Evolutionary conservation across 495 filamentous ascomycete species (phyloP).

Genomic region (Aspergillus incahuasiensis): DNA sequence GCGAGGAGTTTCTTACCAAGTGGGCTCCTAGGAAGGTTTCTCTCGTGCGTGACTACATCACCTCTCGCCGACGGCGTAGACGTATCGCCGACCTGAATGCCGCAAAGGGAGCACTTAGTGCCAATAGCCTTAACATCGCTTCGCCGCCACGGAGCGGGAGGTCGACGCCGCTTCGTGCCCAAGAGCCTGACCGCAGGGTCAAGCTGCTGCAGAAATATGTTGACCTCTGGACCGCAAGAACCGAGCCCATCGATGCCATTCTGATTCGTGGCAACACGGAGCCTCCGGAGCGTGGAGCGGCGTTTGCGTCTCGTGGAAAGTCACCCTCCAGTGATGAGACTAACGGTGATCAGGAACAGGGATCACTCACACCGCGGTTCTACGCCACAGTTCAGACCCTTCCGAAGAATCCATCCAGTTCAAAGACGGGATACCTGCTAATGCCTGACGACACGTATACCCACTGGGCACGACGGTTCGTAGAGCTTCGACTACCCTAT

Average conservation of each 20-base stretch:
- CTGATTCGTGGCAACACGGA: conserved; percentile 70
- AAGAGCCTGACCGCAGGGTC: conserved; percentile 50
- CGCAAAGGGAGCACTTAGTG: conserved; percentile 63
- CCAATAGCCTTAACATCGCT: conserved; percentile 28
- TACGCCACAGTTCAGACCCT: conserved; percentile 65
- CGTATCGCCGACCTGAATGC: conserved; percentile 76
- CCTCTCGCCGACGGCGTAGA: conserved; percentile 60
- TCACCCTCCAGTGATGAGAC: conserved; percentile 21
- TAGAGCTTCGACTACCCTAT: conserved; percentile 89
- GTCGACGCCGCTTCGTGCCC: conserved; percentile 35
- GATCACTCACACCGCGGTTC: conserved; percentile 50
- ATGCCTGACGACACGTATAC: conserved; percentile 66
- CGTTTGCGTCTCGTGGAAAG: conserved; percentile 30
- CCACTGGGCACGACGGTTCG: conserved; percentile 84
- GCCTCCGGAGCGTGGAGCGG: conserved; percentile 66
- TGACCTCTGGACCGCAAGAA: conserved; percentile 71
- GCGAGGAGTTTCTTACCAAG: conserved; percentile 74
- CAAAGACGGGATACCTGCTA: conserved; percentile 80
- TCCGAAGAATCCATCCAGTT: conserved; percentile 66
- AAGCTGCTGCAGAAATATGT: conserved; percentile 66
- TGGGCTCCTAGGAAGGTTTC: conserved; percentile 90
- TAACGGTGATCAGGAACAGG: conserved; percentile 23
- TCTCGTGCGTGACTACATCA: conserved; percentile 77
- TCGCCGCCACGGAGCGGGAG: conserved; percentile 36
- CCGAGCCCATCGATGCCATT: conserved; percentile 67